phyloP scores from a whole-genome alignment of 768 basidiomycete species.

The Chalciporus piperatus region DNA sequence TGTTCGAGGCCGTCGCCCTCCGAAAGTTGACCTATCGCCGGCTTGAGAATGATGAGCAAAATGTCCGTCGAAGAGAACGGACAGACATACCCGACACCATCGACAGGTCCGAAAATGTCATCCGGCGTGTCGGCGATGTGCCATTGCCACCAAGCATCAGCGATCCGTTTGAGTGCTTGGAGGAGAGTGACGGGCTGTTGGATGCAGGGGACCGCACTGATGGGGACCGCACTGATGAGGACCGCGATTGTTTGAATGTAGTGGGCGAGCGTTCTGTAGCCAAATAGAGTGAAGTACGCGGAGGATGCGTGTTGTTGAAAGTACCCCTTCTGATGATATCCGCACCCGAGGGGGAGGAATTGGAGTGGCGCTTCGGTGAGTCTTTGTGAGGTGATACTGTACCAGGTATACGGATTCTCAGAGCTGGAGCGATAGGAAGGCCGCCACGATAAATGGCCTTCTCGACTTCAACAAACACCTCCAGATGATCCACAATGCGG shows the following conservation, averaged over 20 bases:
- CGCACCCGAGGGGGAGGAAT: slow-evolving; percentile 19
- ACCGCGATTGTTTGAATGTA: slow-evolving; percentile 1
- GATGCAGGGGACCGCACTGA: neutral
- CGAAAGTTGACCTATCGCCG: neutral
- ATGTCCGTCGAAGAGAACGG: neutral
- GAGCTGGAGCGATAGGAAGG: slow-evolving; percentile 1
- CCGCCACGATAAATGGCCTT: neutral
- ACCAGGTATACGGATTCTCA: slow-evolving; percentile 6
- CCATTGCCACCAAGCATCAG: slow-evolving; percentile 4
- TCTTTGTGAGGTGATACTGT: neutral
- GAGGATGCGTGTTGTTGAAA: neutral
- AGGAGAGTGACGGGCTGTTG: slow-evolving; percentile 19
- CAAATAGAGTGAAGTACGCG: neutral
- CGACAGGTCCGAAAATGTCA: slow-evolving; percentile 5
- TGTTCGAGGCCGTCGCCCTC: neutral
- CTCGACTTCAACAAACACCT: slow-evolving; percentile 19
- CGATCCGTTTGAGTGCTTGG: neutral
- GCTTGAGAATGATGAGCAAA: neutral
- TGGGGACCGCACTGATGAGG: slow-evolving; percentile 4
- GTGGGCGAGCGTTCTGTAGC: neutral
- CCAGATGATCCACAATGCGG: slow-evolving; percentile 24
- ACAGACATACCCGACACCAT: neutral
- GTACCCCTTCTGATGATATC: slow-evolving; percentile 25
- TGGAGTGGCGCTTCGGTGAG: neutral
- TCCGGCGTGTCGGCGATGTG: slow-evolving; percentile 6